Evolutionary conservation across 2,329 filamentous ascomycete genomes (phyloP), one percentile per base, ranked within the genome.

Genomic region (Alternaria panax): DNA sequence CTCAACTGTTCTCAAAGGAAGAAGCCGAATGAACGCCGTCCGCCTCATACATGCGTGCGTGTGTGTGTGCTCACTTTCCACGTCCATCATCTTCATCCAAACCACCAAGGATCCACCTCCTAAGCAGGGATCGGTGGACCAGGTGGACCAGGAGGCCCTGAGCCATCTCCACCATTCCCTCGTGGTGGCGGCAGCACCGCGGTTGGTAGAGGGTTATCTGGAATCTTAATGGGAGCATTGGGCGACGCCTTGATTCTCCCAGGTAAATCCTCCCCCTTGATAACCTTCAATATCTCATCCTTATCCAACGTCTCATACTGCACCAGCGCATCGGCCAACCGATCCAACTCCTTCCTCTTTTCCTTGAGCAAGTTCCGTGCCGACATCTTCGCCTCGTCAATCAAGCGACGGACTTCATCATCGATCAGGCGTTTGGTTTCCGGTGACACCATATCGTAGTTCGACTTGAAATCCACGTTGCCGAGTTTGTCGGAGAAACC

Each of bases 251-350:
- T 85, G 51, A 92, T 80, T 60, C 92, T 91, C 45, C 86, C 85
- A 1, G 88, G 84, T 36, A 99, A 82, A 74, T 91, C 90, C 80
- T 97, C 92, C 34, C 95, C 95, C 52, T 87, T 87, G 64, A 99
- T 89, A 6, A 98, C 92, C 82, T 91, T 92, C 78, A 93, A 88
- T 64, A 98, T 96, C 78, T 99, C 95, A 3, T 90, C 88, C 78
- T 90, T 91, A 77, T 91, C 90, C 51, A 99, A 81, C 0, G 93
- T 97, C 83, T 99, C 95, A 78, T 97, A 98, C 78, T 97, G 90
- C 32, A 99, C 88, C 9, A 99, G 85, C 6, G 93, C 95, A 73
- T 93, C 89, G 27, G 95, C 94, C 9, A 99, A 83, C 11, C 92
- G 83, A 70, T 99, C 94, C 7, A 99, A 85, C 78, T 97, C 94